Evolutionary conservation across 2,329 filamentous ascomycete species (phyloP).

Genomic region (Alternaria conjuncta): DNA sequence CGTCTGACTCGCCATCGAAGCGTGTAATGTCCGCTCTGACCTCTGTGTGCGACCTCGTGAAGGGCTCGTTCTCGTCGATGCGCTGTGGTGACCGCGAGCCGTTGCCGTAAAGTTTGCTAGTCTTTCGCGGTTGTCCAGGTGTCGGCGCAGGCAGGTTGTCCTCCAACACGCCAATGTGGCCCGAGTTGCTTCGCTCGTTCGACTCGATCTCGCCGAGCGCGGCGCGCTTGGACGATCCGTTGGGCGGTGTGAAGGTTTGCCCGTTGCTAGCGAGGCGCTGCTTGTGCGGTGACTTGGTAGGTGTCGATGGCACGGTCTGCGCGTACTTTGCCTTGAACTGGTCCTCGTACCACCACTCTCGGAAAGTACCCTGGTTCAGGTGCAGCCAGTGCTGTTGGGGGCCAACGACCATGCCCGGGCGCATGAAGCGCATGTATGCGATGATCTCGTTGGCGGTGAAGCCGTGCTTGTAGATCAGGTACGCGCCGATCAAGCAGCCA

Average conservation of each 20-base stretch:
- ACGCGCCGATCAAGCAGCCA: constrained; percentile 94
- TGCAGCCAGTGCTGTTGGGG: constrained; percentile 99
- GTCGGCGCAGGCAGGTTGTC: constrained; percentile 95
- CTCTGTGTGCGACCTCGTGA: constrained; percentile 64
- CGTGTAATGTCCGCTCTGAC: constrained; percentile 64
- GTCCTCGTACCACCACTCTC: constrained; percentile 94
- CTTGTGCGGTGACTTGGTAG: constrained; percentile 60
- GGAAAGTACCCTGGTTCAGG: constrained; percentile 93
- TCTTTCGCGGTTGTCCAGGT: constrained; percentile 93
- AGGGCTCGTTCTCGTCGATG: constrained; percentile 58
- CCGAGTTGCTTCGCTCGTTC: constrained; percentile 64
- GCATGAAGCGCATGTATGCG: constrained; percentile 98
- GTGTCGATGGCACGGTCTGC: constrained; percentile 62
- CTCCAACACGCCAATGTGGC: constrained; percentile 71
- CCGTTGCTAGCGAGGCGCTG: constrained; percentile 65
- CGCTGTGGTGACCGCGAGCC: constrained; percentile 44
- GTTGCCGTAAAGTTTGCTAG: constrained; percentile 75
- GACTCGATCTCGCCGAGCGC: constrained; percentile 94
- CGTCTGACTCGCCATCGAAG: constrained; percentile 73
- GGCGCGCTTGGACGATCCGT: constrained; percentile 76
- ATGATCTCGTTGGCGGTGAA: constrained; percentile 98
- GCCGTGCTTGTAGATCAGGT: constrained; percentile 94
- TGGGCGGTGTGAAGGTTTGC: constrained; percentile 83
- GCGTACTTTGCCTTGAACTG: constrained; percentile 82
- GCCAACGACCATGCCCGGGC: constrained; percentile 97